A percentile compares a stretch with the other conserved stretches of the same genome.
Conservation (phyloP, 106 monocot species). For the Dendrobium officinale region DNA sequence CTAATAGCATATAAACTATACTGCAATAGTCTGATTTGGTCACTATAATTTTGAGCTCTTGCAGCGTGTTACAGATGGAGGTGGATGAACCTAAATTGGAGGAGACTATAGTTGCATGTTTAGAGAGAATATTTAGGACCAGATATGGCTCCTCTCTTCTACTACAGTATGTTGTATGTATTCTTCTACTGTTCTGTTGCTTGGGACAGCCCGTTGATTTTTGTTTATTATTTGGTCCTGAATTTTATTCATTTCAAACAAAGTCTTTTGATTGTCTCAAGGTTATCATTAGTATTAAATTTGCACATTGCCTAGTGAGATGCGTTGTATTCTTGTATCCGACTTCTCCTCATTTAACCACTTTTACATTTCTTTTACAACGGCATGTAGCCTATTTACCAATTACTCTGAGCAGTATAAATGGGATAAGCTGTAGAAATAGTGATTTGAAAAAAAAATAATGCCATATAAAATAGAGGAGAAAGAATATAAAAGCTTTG, state of each 20-base stretch:
- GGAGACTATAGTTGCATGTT: constrained; percentile 56
- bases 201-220: not conserved
- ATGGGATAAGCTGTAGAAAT: not conserved
- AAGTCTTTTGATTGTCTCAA: not conserved
- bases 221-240: not conserved
- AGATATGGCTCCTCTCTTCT: constrained; percentile 68
- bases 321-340: not conserved
- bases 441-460: not conserved
- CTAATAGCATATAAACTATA: not conserved
- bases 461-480: not conserved
- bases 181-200: not conserved
- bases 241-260: not conserved
- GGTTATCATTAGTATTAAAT: not conserved
- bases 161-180: constrained; percentile 61
- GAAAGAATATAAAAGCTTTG: not conserved
- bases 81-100: constrained; percentile 32
- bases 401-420: not conserved
- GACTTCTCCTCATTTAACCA: not conserved
- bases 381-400: not conserved
- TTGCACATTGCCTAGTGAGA: not conserved
- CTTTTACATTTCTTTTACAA: not conserved
- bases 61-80: constrained; percentile 53
- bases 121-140: constrained; percentile 77
- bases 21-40: not conserved
- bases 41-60: not conserved